Percentiles rank a stretch among this genome's conserved stretches.
phyloP scores from a whole-genome alignment of 441 rosid genomes.

The Jatropha multifida region DNA sequence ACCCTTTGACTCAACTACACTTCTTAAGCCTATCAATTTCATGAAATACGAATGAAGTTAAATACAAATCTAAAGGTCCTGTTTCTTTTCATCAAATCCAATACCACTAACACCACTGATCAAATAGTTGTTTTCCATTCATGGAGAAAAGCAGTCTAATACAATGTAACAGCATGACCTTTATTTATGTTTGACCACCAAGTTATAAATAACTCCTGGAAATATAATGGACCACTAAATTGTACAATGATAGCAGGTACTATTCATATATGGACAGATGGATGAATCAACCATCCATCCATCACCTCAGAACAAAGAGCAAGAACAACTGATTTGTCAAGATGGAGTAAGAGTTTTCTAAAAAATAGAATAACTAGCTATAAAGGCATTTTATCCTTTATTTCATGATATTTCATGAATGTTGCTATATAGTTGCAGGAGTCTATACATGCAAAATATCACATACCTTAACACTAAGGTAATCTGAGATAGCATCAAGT shows the following conservation, averaged over 20 bases:
- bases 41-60: neutral
- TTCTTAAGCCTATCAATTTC: neutral
- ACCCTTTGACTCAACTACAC: neutral
- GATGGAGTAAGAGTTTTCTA: neutral
- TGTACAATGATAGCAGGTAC: neutral
- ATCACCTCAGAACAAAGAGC: neutral
- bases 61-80: neutral
- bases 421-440: neutral
- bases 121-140: neutral
- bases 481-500: conserved; percentile 90
- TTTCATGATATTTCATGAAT: neutral
- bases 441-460: neutral
- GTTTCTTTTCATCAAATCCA: neutral
- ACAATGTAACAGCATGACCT: neutral
- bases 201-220: neutral
- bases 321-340: neutral
- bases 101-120: neutral
- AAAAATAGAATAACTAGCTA: neutral
- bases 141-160: neutral
- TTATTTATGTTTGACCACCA: no score
- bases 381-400: neutral
- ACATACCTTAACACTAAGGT: conserved; percentile 74
- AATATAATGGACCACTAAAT: neutral
- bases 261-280: neutral
- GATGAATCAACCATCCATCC: no score